Base-by-base conservation (phyloP, 1,284 basidiomycete genomes). In the Malassezia obtusa region DNA sequence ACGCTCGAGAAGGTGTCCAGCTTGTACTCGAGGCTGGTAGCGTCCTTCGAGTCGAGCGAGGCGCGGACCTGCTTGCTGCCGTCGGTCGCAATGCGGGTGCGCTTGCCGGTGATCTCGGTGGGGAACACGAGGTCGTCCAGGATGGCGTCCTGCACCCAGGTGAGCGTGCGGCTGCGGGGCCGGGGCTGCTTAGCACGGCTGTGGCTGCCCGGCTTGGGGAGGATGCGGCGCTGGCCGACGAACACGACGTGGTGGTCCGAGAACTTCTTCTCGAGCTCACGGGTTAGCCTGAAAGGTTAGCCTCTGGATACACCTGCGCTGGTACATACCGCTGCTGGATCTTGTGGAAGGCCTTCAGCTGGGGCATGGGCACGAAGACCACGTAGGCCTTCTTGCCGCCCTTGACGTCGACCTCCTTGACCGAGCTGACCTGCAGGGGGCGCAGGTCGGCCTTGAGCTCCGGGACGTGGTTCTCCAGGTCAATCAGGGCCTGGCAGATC, bases 251-350 rank as follows among this genome's bases (percentile, higher is more conserved):
- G 92, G 75, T 90, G 85, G 78, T 94, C 89, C 49, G 91, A 89
- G 80, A 99, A 96, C 80, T 98, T 98, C 84, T 99, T 99, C 84
- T 98, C 94, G 75, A 99, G 84, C 78, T 99, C 92, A 60, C 91
- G 86, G 65, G 90, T 95, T 75, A 98, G 85, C 77, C 91, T 96
- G 75, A 28, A 26, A 19, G 30, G 50, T 44, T 19, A 54, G 41
- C n/a, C 3, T 26, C 19, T 19, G 3, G 39, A 26, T n/a, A 2
- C 3, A n/a, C 32, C n/a, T n/a, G n/a, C n/a, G n/a, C 10, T 15
- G 24, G 58, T 49, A 79, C 86, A 72, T 76, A 95, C 91, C 92
- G 86, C 76, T 84, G 84, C 80, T 98, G 94, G 71, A 98, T 82
- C 80, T 94, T 98, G 81, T 87, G 89, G 86, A 92, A 99, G 39